phyloP scores from a whole-genome alignment of 768 basidiomycete species.

The Boletus bicolor region DNA sequence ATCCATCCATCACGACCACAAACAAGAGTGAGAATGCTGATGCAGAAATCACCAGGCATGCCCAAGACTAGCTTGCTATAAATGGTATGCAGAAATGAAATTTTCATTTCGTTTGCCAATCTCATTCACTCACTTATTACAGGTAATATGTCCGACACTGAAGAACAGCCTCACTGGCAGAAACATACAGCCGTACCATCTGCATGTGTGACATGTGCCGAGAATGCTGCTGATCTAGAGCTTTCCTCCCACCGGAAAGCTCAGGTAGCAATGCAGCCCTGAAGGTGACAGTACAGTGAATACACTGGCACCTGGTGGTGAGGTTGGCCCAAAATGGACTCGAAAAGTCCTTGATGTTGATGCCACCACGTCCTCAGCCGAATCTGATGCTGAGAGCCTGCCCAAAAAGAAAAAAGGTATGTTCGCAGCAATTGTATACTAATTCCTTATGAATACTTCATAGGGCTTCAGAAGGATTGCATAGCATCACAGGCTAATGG shows the following conservation, averaged over 20 bases:
- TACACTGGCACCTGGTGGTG: not conserved
- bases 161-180: not conserved
- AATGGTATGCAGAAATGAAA: not conserved
- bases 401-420: not conserved
- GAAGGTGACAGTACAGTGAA: not conserved
- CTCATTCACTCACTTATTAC: not conserved
- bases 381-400: not conserved
- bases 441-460: not conserved
- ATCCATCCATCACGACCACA: too few relatives aligned
- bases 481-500: not conserved
- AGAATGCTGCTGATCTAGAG: slow-evolving; percentile 1
- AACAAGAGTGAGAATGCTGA: too few relatives aligned
- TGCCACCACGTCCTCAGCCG: not conserved
- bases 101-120: not conserved
- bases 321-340: not conserved
- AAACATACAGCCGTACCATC: not conserved
- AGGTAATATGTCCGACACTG: not conserved
- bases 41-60: too few relatives aligned
- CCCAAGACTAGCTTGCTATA: too few relatives aligned
- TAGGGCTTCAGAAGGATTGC: not conserved
- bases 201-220: not conserved
- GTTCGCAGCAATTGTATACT: not conserved
- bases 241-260: not conserved
- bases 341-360: not conserved
- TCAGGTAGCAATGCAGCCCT: slow-evolving; percentile 8